Base-by-base conservation (phyloP, 2,329 filamentous ascomycete species). In the Paradendryphiella salina region DNA sequence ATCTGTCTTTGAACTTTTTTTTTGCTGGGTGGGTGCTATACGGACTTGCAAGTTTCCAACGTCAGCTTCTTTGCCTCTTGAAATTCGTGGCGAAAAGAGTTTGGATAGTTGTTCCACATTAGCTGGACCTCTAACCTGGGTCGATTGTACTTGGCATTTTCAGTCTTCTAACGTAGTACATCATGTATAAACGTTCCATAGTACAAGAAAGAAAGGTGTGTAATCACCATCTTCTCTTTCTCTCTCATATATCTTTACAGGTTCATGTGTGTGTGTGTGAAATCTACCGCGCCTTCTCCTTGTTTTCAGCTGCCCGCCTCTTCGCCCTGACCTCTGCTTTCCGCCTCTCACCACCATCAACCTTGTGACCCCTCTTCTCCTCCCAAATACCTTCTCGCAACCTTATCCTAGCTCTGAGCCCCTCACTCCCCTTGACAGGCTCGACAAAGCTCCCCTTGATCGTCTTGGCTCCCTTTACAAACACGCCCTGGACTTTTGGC, bases 261-360 rank as follows among this genome's bases (percentile, higher is more conserved):
- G 11, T 6, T 11, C 20, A 26, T 26, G 8, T 3, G 8, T 10
- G 8, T 26, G 8, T 3, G 8, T 10, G 8, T 26, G 18, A 8
- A 13, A 10, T 26, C 57, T 71, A 71, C 57, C 65, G 63, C 46
- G 77, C 79, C 66, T 80, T 81, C 58, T 89, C 90, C 74, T 86
- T 89, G 61, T 89, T 86, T 77, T 92, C 89, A 29, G 85, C 85
- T 43, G 88, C 85, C 59, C 87, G 83, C 77, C 85, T 87, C 85
- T 96, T 96, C 64, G 92, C 90, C 65, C 89, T 82, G 44, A 96
- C 86, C 77, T 96, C 87, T 13, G 88, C 89, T 73, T 83, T 85
- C 75, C 94, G 84, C 73, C 94, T 86, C 80, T 99, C 94, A 80
- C 94, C 94, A 69, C 94, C 94, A 75, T 97, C 92, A 61, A 99